phyloP scores from a whole-genome alignment of 1,139 yeast species.

The Saccharomyces pastorianus region DNA sequence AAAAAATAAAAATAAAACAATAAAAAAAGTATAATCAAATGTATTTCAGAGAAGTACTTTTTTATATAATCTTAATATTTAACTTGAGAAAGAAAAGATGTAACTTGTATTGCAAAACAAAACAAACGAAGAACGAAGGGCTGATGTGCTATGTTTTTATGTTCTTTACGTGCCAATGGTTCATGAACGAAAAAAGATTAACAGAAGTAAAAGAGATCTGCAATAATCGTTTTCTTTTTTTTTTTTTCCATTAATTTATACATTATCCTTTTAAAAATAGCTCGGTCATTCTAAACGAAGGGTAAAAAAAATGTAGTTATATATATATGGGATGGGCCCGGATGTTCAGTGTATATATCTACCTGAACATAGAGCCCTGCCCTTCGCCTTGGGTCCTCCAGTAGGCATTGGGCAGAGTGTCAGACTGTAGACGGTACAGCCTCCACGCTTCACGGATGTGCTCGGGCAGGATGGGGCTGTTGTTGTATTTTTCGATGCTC shows the following conservation, averaged over 20 bases:
- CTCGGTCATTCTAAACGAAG: neutral
- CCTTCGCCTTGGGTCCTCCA: constrained; percentile 74
- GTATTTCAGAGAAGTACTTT: neutral
- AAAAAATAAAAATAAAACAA: neutral
- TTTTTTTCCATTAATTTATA: neutral
- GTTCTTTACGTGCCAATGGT: neutral
- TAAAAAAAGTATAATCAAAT: neutral
- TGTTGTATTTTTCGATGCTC: constrained; percentile 36
- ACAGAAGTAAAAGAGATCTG: neutral
- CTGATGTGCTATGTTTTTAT: neutral
- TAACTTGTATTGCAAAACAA: neutral
- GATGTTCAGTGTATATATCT: constrained; percentile 4
- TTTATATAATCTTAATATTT: neutral
- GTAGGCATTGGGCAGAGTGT: constrained; percentile 54
- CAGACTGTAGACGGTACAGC: constrained; percentile 55
- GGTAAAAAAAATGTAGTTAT: no score
- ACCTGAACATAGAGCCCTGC: constrained; percentile 61
- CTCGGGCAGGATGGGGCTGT: constrained; percentile 67
- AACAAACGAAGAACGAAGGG: neutral
- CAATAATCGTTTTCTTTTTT: constrained; percentile 3
- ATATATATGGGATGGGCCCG: neutral
- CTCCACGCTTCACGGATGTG: constrained; percentile 89
- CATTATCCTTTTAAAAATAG: neutral
- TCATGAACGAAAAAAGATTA: neutral
- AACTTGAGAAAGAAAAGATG: neutral